Evolutionary conservation across 1,284 basidiomycete genomes (phyloP), one percentile per base, ranked within the genome.

Genomic region (Cryptococcus sp.): DNA sequence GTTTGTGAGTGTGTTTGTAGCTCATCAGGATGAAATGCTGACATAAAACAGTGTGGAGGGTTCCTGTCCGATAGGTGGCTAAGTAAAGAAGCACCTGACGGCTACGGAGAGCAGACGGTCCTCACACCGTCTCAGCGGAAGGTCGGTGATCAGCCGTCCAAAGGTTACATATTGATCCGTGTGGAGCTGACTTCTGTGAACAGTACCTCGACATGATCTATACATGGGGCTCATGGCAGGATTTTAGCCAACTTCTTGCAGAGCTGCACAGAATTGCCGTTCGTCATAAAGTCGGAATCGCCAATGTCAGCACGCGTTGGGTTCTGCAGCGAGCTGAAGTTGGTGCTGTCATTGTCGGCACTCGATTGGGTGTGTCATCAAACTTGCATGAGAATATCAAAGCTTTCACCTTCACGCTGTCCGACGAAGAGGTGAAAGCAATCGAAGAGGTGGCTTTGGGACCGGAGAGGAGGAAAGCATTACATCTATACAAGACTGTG

Each of bases 91-190:
- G 85, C 88, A 66, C 89, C 89, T 5, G 87, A 89, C 77, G 79
- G 83, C 5, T 91, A 91, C 65, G 80, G 83, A 13, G 83, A 83
- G 23, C 46, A 68, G 8, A 34, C n/a, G 1, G 17, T 26, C 79
- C 76, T 85, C 64, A 90, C 88, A 0, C 89, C 89, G 3, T 90
- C 89, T 2, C 88, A 90, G 72, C 81, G 89, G 66, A 91, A 91
- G 84, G 89, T 85, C 2, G 5, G 29, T 34, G 29, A 5, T 34
- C 29, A 2, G 3, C n/a, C 8, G 13, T 34, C 8, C 8, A 2
- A 34, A 13, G 13, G 13, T 29, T 13, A 34, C 29, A 29, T 4
- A 10, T 13, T 34, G 8, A 34, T 10, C n/a, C n/a, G n/a, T n/a
- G n/a, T n/a, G n/a, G n/a, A n/a, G 29, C 29, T 10, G 29, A 34